Evolutionary conservation across 164 flowering plant species (phyloP), one percentile per base, ranked within the genome.

Genomic region (Saururus chinensis): DNA sequence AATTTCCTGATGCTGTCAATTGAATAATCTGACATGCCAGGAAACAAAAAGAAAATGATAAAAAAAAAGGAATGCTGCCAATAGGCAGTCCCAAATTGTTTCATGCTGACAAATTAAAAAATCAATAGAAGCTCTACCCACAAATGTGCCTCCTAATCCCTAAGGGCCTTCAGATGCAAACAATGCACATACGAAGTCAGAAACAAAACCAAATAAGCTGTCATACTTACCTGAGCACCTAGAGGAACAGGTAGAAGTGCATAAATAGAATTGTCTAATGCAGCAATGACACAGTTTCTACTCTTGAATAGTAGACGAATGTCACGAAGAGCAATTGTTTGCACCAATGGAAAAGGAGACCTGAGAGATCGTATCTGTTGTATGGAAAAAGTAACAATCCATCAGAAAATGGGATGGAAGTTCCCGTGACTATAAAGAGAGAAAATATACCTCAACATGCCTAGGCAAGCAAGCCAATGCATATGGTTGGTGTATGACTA

Each of bases 1-100:
- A 95, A 73, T 95, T 74, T 16, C 92, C 96, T 70, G 99, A 91
- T 66, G 96, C 99, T 64, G 99, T 91, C 68, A 91, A 70, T 74
- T 95, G 99, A 59, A 95, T 91, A 69, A 95, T 95, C 99, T 95
- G 84, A 72, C 77, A 61, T 24, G 60, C 22, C 40, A 64, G 21
- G 42, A 57, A 54, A 12, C 10, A 59, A 59, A 19, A 57, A 24
- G 64, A n/a, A 9, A 48, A 60, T 2, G 5, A 60, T n/a, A 60
- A 22, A 42, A 40, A 42, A 2, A 30, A 30, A 30, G 37, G 6
- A 2, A 30, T 30, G 23, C 45, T 9, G 14, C 48, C 17, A n/a
- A 21, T 1, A 19, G 9, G 20, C 23, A 53, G 23, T n/a, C 24
- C 23, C 23, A n/a, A 53, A 21, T 53, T 53, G 37, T 53, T 0